Conservation (phyloP, 495 filamentous ascomycete genomes). For the Hypoxylon crocopeplum region DNA sequence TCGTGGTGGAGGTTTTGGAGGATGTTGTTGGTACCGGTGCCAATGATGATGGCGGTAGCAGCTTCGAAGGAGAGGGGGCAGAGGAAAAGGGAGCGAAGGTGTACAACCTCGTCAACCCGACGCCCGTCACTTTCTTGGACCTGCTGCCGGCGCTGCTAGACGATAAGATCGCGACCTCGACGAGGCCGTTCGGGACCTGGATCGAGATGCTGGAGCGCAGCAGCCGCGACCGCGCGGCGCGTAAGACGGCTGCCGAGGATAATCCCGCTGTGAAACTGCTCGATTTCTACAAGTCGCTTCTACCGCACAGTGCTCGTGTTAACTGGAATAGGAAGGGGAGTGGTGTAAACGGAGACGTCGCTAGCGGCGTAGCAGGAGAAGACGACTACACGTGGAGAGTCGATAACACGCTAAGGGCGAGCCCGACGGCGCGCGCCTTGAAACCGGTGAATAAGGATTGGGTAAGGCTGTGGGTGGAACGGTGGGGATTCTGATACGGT, state of each 20-base stretch:
- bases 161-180: conserved; percentile 12
- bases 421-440: conserved; percentile 31
- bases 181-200: conserved; percentile 26
- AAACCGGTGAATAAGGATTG: conserved; percentile 34
- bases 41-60: not conserved
- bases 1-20: conserved; percentile 34
- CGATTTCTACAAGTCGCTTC: conserved; percentile 35
- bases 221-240: conserved; percentile 12
- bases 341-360: not conserved
- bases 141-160: conserved; percentile 33
- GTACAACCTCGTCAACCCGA: conserved; percentile 39
- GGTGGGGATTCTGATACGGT: conserved; percentile 30
- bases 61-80: not conserved
- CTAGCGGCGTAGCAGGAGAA: conserved; percentile 1
- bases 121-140: conserved; percentile 19
- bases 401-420: conserved; percentile 32
- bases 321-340: conserved; percentile 4
- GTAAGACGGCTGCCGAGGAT: conserved; percentile 12
- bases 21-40: conserved; percentile 1
- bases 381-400: conserved; percentile 22
- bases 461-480: conserved; percentile 37
- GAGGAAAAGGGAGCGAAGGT: conserved; percentile 20
- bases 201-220: conserved; percentile 35
- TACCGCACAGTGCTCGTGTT: conserved; percentile 1
- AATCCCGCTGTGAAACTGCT: conserved; percentile 37